Conservation (phyloP, 148 eudicot species). For the Vaccinium macrocarpon region DNA sequence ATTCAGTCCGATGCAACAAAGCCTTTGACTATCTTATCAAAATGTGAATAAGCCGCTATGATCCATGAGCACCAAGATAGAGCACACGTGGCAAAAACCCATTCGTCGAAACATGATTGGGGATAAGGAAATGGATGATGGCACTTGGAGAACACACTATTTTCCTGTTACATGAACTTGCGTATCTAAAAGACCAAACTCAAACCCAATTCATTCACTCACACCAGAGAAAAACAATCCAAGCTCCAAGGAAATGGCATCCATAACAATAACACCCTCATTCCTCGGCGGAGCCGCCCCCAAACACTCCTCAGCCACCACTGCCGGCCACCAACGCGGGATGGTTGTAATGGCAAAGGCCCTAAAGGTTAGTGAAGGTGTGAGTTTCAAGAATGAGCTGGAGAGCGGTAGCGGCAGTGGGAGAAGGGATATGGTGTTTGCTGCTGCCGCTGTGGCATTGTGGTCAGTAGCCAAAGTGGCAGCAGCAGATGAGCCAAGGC, state of each 20-base stretch:
- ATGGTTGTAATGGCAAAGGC: slow-evolving; percentile 43
- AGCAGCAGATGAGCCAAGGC: slow-evolving; percentile 65
- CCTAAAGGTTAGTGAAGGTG: slow-evolving; percentile 27
- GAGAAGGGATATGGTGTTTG: slow-evolving; percentile 69
- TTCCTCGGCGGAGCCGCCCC: slow-evolving; percentile 38
- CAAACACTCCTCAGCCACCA: slow-evolving; percentile 28
- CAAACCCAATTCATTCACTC: background rate
- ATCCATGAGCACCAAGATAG: slow-evolving; percentile 20
- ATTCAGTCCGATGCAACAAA: too few species aligned
- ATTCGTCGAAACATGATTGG: slow-evolving; percentile 32
- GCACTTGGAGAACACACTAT: background rate
- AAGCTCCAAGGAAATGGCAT: slow-evolving; percentile 42
- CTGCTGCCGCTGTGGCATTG: slow-evolving; percentile 53
- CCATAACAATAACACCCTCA: slow-evolving; percentile 61
- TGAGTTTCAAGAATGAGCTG: slow-evolving; percentile 14
- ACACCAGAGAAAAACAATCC: background rate
- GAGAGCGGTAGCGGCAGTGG: slow-evolving; percentile 23
- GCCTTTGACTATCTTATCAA: background rate
- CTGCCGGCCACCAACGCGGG: slow-evolving; percentile 26
- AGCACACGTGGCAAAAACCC: slow-evolving; percentile 40
- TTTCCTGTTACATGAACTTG: slow-evolving; percentile 5
- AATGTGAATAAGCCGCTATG: background rate
- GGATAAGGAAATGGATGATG: slow-evolving; percentile 58
- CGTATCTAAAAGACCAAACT: slow-evolving; percentile 1
- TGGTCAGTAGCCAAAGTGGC: slow-evolving; percentile 49